Base-by-base conservation (phyloP, 2,329 filamentous ascomycete species). In the Sporothrix euskadiensis region DNA sequence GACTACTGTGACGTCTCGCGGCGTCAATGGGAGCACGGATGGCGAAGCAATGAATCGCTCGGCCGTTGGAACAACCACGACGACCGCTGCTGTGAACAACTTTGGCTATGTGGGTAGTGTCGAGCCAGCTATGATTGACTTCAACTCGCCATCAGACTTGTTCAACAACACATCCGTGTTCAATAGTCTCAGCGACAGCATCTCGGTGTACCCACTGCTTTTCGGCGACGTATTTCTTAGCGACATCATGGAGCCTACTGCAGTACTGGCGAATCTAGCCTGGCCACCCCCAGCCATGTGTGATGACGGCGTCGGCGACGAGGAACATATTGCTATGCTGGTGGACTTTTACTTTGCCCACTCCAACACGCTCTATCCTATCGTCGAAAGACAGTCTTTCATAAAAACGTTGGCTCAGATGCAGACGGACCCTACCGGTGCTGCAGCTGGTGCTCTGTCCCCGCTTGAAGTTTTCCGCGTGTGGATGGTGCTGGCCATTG, bases 401-500 rank as follows among this genome's bases (percentile, higher is more conserved):
- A 77, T 79, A 54, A 63, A 77, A 0, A 80, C 79, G 0, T 76
- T 84, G 1, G 76, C 77, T 61, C 75, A 73, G 22, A 77, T 82
- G 59, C 80, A 79, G 26, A 76, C 76, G 0, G 78, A 81, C 39
- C 80, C 81, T 0, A 73, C 78, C 10, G 78, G 78, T 35, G 77
- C 78, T 2, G 35, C 63, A 0, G 63, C 78, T 6, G 54, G 16
- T 10, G 75, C 77, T 2, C 79, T 82, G 52, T 80, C 81, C 0
- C 79, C 82, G 1, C 76, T 82, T 1, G 79, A 78, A 70, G 74
- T 81, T 7, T 85, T 84, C 73, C 79, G 81, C 26, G 80, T 85
- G n/a, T 85, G 84, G 84, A 85, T 85, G 82, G 81, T 85, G 1
- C 77, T 85, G 3, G 84, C 84, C 5, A 85, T 85, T 39, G 84